These are phyloP conservation scores for Termitomyces sp. DNA, from an alignment of 768 basidiomycete species.

Conservation along the genomic window DNA sequence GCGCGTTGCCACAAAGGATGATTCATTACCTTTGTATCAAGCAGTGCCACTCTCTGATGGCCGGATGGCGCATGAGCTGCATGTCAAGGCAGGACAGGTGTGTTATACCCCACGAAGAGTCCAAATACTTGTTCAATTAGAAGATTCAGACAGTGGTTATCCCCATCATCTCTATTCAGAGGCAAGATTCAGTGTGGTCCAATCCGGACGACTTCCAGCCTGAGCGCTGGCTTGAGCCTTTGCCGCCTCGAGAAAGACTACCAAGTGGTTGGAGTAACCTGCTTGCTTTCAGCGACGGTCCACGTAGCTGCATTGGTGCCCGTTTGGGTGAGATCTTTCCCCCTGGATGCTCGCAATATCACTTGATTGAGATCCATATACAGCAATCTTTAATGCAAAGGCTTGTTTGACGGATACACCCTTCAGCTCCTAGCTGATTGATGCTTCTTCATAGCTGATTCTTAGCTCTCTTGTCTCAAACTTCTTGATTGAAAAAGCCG, in stretches of 20 bases:
- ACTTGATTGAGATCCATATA: not conserved
- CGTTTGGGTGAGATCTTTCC: not conserved
- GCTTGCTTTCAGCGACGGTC: not conserved
- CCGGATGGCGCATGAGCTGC: not conserved
- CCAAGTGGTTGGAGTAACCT: not conserved
- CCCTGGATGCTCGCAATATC: not conserved
- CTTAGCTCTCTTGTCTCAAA: not conserved
- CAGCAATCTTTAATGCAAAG: not conserved
- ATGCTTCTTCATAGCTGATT: not conserved
- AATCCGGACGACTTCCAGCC: not conserved
- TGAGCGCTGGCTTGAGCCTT: not conserved
- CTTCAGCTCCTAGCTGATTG: not conserved
- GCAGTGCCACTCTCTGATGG: not conserved
- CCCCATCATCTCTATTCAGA: not conserved
- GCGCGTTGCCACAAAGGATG: not conserved
- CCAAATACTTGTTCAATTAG: not conserved
- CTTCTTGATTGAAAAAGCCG: not conserved
- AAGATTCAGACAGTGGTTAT: not conserved
- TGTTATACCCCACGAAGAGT: not conserved
- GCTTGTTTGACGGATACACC: not conserved
- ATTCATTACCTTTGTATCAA: not conserved
- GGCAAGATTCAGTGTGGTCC: not conserved
- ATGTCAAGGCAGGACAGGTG: not conserved
- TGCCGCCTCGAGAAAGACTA: not conserved
- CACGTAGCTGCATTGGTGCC: not conserved